A percentile compares a stretch with the other conserved stretches of the same genome.
phyloP scores from a whole-genome alignment of 352 stramenopile genomes.

The Pseudoperonospora humuli region DNA sequence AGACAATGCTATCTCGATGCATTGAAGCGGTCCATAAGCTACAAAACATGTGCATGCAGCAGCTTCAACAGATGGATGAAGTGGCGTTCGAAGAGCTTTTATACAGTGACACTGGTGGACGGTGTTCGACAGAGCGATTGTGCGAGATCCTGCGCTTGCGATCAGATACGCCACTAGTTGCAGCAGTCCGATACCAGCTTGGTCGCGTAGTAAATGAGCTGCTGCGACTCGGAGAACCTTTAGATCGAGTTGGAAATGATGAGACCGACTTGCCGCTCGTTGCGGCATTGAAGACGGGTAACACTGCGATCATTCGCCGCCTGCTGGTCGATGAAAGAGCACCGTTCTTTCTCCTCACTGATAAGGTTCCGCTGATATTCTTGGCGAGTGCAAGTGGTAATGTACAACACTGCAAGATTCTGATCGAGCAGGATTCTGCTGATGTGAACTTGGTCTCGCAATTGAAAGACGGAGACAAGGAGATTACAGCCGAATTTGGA shows the following conservation, averaged over 20 bases:
- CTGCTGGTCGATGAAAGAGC: slow-evolving; percentile 63
- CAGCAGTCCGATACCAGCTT: slow-evolving; percentile 74
- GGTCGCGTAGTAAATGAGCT: slow-evolving; percentile 75
- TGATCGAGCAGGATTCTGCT: slow-evolving; percentile 44
- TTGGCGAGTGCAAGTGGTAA: slow-evolving; percentile 63
- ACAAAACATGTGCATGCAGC: slow-evolving; percentile 45
- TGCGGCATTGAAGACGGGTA: slow-evolving; percentile 56
- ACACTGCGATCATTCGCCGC: slow-evolving; percentile 66
- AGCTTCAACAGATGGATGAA: slow-evolving; percentile 44
- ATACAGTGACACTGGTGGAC: slow-evolving; percentile 49
- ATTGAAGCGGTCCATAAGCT: slow-evolving; percentile 29
- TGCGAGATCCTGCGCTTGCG: slow-evolving; percentile 54
- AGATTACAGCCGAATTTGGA: slow-evolving; percentile 66
- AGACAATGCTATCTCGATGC: slow-evolving; percentile 13
- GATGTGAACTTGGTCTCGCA: slow-evolving; percentile 76
- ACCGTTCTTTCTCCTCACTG: slow-evolving; percentile 64
- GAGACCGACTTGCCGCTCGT: slow-evolving; percentile 62
- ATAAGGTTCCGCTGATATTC: slow-evolving; percentile 73
- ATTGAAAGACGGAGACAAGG: slow-evolving; percentile 70
- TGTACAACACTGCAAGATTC: slow-evolving; percentile 62
- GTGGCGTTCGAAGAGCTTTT: slow-evolving; percentile 45
- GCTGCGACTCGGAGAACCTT: slow-evolving; percentile 39
- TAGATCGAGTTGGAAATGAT: slow-evolving; percentile 36
- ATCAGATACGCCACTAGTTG: slow-evolving; percentile 55
- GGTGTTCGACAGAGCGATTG: slow-evolving; percentile 60